phyloP scores from a whole-genome alignment of 2,329 filamentous ascomycete species.

The Ophiocordyceps unilateralis region DNA sequence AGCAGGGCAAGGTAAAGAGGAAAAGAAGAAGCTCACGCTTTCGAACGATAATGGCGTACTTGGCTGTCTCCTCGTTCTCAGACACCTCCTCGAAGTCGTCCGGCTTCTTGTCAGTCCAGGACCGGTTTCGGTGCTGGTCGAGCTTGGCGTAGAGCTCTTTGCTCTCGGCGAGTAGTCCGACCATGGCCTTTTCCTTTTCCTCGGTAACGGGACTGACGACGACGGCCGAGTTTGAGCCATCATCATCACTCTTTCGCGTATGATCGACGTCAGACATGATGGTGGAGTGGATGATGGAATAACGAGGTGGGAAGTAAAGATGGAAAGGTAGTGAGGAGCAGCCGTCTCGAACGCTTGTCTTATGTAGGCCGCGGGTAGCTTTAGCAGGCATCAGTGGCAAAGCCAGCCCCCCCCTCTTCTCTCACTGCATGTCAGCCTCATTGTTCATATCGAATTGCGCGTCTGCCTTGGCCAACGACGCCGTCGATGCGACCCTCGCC shows the following conservation, averaged over 20 bases:
- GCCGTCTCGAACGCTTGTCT: too few relatives aligned
- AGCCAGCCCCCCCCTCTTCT: too few relatives aligned
- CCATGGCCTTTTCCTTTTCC: slow-evolving; percentile 6
- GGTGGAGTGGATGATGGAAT: background rate
- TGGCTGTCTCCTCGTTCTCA: slow-evolving; percentile 43
- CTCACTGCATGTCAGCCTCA: too few relatives aligned
- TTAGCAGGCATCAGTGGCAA: too few relatives aligned
- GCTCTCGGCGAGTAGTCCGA: slow-evolving; percentile 20
- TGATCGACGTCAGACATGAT: background rate
- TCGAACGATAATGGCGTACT: slow-evolving; percentile 42
- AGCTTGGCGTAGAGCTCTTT: slow-evolving; percentile 25
- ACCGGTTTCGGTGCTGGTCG: slow-evolving; percentile 30
- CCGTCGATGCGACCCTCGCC: too few relatives aligned
- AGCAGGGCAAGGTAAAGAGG: background rate
- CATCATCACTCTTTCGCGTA: slow-evolving; percentile 1
- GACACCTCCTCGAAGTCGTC: slow-evolving; percentile 35
- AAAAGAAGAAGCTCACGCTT: slow-evolving; percentile 19
- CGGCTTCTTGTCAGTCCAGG: slow-evolving; percentile 39
- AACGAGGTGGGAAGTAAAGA: too few relatives aligned
- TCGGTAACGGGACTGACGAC: slow-evolving; percentile 1
- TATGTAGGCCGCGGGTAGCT: too few relatives aligned
- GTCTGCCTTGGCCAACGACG: background rate
- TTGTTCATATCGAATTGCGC: background rate
- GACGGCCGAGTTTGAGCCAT: slow-evolving; percentile 1
- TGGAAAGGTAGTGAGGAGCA: too few relatives aligned